Conservation (phyloP, 2,329 filamentous ascomycete genomes). For the Apiospora aurea region DNA sequence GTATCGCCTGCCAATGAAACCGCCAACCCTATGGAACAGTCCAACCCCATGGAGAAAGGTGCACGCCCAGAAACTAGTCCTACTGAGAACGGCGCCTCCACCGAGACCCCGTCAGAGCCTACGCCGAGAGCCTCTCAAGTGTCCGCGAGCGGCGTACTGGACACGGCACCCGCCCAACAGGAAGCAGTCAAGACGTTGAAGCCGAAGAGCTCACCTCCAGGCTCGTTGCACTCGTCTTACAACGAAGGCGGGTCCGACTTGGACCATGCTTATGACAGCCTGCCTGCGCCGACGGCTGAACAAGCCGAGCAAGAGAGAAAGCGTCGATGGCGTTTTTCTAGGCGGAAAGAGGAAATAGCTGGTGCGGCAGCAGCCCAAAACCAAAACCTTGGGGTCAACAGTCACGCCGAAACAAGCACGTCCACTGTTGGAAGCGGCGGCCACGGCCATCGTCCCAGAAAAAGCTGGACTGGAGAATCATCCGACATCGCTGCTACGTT, state of each 20-base stretch:
- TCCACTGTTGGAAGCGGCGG: constrained; percentile 71
- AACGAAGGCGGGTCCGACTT: constrained; percentile 84
- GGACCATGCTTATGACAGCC: constrained; percentile 72
- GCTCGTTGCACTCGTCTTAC: constrained; percentile 77
- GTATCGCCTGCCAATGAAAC: constrained; percentile 56
- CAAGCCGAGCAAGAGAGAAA: constrained; percentile 72
- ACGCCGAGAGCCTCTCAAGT: constrained; percentile 56
- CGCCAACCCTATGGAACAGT: constrained; percentile 54
- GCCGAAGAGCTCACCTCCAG: constrained; percentile 75
- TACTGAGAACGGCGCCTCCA: constrained; percentile 36
- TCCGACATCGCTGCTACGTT: constrained; percentile 52
- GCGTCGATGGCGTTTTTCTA: constrained; percentile 75
- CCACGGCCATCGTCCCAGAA: constrained; percentile 49
- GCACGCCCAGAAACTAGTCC: constrained; percentile 32
- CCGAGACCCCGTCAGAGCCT: constrained; percentile 49
- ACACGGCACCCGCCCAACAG: constrained; percentile 46
- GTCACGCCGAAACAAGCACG: constrained; percentile 69
- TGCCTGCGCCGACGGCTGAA: constrained; percentile 40
- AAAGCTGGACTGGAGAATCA: constrained; percentile 59
- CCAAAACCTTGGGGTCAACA: constrained; percentile 64
- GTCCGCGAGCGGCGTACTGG: constrained; percentile 49
- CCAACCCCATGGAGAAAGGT: constrained; percentile 20
- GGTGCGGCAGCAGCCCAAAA: constrained; percentile 51
- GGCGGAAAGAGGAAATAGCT: constrained; percentile 65
- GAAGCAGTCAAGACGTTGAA: constrained; percentile 59